These are phyloP conservation scores for Neocallimastix lanati DNA, from an alignment of 192 early-diverging fungal species.

Conservation along the genomic window DNA sequence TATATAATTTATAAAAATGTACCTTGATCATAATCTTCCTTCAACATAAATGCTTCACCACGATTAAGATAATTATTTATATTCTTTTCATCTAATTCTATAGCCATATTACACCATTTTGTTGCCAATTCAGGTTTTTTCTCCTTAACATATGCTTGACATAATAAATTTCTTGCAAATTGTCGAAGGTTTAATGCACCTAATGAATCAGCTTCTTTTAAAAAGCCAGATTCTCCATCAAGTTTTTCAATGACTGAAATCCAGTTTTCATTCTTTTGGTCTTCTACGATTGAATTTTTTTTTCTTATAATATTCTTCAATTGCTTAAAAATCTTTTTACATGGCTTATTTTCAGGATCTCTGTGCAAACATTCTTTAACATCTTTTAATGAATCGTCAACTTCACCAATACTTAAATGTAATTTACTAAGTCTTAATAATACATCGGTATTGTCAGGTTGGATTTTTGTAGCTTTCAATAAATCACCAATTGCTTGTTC, in stretches of 20 bases:
- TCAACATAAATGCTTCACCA: constrained; percentile 45
- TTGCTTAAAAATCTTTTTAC: constrained; percentile 53
- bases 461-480: constrained; percentile 42
- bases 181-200: background rate
- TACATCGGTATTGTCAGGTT: constrained; percentile 42
- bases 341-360: constrained; percentile 81
- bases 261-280: constrained; percentile 48
- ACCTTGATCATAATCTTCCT: constrained; percentile 51
- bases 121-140: constrained; percentile 29
- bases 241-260: constrained; percentile 31
- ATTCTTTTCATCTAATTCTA: constrained; percentile 52
- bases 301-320: constrained; percentile 38
- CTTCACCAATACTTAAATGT: constrained; percentile 47
- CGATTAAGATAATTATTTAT: constrained; percentile 50
- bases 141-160: constrained; percentile 6
- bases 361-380: constrained; percentile 73
- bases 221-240: constrained; percentile 9
- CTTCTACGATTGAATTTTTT: constrained; percentile 30
- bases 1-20: too few relatives aligned
- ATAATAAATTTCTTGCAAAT: constrained; percentile 1
- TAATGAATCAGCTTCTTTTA: background rate
- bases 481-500: constrained; percentile 72
- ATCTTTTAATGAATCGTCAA: constrained; percentile 38
- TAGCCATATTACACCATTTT: constrained; percentile 47
- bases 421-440: constrained; percentile 48